Conservation (phyloP, 116 monocot genomes). For the Thalassia testudinum region DNA sequence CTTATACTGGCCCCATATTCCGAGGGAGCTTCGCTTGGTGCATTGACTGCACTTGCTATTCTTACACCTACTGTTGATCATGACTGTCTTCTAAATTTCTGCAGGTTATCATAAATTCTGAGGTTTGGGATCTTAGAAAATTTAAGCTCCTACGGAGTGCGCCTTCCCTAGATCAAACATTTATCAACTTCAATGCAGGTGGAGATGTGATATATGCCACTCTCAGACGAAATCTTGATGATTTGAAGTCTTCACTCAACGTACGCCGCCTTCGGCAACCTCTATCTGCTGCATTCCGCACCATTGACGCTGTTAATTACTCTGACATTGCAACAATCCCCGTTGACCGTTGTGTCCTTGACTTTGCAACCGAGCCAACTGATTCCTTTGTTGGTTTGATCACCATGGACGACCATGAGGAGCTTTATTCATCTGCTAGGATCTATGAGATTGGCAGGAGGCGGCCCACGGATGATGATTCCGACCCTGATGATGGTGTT, state of each 20-base stretch:
- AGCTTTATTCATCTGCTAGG: constrained; percentile 75
- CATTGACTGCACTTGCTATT: too few species aligned
- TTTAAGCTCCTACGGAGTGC: constrained; percentile 86
- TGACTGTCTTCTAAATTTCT: not conserved
- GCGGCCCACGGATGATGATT: constrained; percentile 84
- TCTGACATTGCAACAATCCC: constrained; percentile 90
- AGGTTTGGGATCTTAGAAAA: constrained; percentile 96
- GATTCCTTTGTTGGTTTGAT: constrained; percentile 75
- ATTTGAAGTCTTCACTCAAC: constrained; percentile 62
- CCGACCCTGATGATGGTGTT: constrained; percentile 81
- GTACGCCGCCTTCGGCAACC: constrained; percentile 70
- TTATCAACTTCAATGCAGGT: constrained; percentile 59
- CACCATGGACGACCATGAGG: constrained; percentile 90
- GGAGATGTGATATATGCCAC: constrained; percentile 95
- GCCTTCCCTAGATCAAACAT: constrained; percentile 83
- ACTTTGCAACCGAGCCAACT: constrained; percentile 60
- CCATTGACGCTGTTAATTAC: constrained; percentile 79
- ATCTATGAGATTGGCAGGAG: constrained; percentile 79
- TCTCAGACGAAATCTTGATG: constrained; percentile 82
- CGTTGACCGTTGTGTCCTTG: constrained; percentile 89
- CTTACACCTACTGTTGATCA: too few species aligned
- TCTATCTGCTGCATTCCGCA: constrained; percentile 86
- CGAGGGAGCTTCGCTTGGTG: too few species aligned
- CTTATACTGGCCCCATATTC: too few species aligned
- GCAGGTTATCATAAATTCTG: constrained; percentile 92